These are phyloP conservation scores for Aspergillus sp. DNA, from an alignment of 2,329 filamentous ascomycete genomes.

Conservation along the genomic window DNA sequence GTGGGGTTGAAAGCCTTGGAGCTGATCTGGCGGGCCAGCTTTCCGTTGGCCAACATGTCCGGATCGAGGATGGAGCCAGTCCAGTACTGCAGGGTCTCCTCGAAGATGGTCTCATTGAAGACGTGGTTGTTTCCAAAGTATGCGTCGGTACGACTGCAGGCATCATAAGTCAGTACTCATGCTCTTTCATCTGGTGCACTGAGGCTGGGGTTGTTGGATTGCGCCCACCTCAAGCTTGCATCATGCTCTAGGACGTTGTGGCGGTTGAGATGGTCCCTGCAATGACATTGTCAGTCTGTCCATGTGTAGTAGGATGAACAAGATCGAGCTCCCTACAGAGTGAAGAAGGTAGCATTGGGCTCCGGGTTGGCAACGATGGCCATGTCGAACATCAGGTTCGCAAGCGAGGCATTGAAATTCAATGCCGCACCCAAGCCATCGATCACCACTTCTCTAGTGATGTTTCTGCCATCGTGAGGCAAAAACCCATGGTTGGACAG, in stretches of 20 bases:
- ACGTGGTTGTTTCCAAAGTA: constrained; percentile 52
- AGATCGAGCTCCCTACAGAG: constrained; percentile 8
- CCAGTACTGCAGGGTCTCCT: constrained; percentile 45
- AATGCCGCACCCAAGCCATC: constrained; percentile 6
- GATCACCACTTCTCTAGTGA: constrained; percentile 25
- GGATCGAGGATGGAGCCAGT: constrained; percentile 41
- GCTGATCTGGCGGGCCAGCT: constrained; percentile 45
- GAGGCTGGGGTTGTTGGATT: not conserved
- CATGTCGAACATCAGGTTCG: constrained; percentile 19
- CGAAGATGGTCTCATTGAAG: constrained; percentile 55
- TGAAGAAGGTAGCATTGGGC: constrained; percentile 21
- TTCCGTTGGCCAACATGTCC: constrained; percentile 47
- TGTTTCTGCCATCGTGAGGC: constrained; percentile 46
- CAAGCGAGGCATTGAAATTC: constrained; percentile 19
- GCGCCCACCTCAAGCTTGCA: constrained; percentile 21
- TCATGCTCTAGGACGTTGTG: constrained; percentile 24
- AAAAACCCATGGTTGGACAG: constrained; percentile 54
- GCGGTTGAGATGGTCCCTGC: constrained; percentile 20
- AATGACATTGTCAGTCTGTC: not conserved
- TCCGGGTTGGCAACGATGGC: constrained; percentile 17
- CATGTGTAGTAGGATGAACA: not conserved
- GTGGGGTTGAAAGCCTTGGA: constrained; percentile 50
- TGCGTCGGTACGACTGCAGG: constrained; percentile 47
- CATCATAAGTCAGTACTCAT: not conserved
- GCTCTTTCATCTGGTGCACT: not conserved